Evolutionary conservation across 192 early-diverging fungal genomes (phyloP), one percentile per base, ranked within the genome.

Genomic region (Chytriomyces confervae): DNA sequence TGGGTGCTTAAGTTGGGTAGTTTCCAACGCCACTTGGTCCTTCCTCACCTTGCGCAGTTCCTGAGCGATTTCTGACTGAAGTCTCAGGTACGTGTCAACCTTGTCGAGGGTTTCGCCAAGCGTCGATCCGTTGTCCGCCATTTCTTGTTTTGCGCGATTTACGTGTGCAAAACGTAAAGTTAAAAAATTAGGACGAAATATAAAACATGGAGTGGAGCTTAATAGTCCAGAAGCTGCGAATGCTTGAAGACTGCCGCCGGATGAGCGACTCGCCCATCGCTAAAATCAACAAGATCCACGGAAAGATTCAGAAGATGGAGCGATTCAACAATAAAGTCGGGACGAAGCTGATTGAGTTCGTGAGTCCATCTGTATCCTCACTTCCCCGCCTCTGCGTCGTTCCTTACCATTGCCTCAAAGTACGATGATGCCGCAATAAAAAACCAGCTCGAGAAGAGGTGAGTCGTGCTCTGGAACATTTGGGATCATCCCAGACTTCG

Each of bases 321-420:
- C 64, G 66, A 50, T 79, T 80, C 45, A 79, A 18, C 60, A 50
- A 27, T 7, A 81, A 81, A 43, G 73, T 80, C 44, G 80, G 24
- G 4, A 66, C 24, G 49, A 81, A 75, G 66, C 47, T 81, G 7
- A 16, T 78, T 5, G 80, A 81, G 24, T 36, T 36, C 36, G 36
- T 36, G 36, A 36, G 36, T 36, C 36, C 36, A 36, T 36, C 36
- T 36, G 2, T 4, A 36, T 36, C 36, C 36, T 36, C 36, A 36
- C 36, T 36, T 36, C 4, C 36, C 36, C 36, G 36, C 36, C 36
- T 36, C 36, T 36, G 36, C 36, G 36, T 36, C 36, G 36, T 4
- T 36, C 36, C 36, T 36, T 36, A 36, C 36, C 36, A 36, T 36
- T 36, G 36, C 36, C 36, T 36, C 36, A 57, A 57, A 45, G 9